These are phyloP conservation scores for Hydnum rufescens DNA, from an alignment of 768 basidiomycete species.

Conservation along the genomic window DNA sequence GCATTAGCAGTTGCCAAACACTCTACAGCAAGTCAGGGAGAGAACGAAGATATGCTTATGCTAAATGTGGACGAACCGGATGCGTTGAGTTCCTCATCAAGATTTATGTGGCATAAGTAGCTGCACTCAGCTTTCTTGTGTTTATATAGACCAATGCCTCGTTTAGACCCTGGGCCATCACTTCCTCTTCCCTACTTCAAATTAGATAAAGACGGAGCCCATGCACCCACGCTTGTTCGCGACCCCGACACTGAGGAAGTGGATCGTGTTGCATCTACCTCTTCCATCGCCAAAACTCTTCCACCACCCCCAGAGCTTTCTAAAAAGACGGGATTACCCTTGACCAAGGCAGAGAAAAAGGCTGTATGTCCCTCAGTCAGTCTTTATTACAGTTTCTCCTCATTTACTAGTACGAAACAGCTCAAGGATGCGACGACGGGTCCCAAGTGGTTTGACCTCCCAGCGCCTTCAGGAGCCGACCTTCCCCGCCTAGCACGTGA, in stretches of 20 bases:
- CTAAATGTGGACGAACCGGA: conserved; percentile 5
- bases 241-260: conserved; percentile 43
- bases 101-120: neutral
- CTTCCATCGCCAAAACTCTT: conserved; percentile 47
- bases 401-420: conserved; percentile 20
- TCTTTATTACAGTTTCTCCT: neutral
- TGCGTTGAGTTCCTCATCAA: neutral
- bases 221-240: conserved; percentile 27
- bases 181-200: conserved; percentile 45
- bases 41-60: conserved; percentile 8
- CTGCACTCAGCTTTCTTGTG: neutral
- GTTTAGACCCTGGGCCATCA: conserved; percentile 36
- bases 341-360: conserved; percentile 56
- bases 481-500: conserved; percentile 63
- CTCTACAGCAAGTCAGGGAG: conserved; percentile 5
- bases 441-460: conserved; percentile 72
- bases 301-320: conserved; percentile 23
- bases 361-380: conserved; percentile 26
- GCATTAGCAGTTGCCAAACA: neutral
- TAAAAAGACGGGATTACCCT: conserved; percentile 37
- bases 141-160: conserved; percentile 24
- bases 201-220: conserved; percentile 11
- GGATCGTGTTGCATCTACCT: conserved; percentile 21
- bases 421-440: conserved; percentile 54
- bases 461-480: conserved; percentile 62